Evolutionary conservation across 331 rosid species (phyloP).

Genomic region (Malus hybrid): DNA sequence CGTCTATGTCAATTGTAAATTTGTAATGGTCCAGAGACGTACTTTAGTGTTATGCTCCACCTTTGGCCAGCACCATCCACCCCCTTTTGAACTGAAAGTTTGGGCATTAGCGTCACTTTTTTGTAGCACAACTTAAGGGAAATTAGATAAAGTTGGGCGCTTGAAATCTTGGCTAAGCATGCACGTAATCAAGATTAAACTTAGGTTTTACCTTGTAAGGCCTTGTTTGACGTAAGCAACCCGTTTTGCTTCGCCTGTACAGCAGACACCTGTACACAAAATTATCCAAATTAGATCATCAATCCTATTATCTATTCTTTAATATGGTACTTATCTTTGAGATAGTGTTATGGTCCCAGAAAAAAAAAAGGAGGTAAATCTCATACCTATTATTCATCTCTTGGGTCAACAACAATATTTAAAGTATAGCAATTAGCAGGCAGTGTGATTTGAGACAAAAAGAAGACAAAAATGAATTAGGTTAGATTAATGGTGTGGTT

Average conservation of each 20-base stretch:
- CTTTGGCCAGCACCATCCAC: conserved; percentile 5
- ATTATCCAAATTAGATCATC: background rate
- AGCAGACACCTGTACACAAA: conserved; percentile 1
- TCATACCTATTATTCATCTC: background rate
- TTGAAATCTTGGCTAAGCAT: background rate
- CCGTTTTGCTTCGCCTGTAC: background rate
- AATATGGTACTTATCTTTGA: conserved; percentile 1
- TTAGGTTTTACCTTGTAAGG: background rate
- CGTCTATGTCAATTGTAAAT: background rate
- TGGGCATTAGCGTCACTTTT: background rate
- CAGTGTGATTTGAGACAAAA: background rate
- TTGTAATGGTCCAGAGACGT: background rate
- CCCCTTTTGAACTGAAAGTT: background rate
- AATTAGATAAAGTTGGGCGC: background rate
- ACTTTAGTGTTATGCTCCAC: background rate
- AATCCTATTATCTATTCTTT: background rate
- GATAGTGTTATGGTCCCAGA: no score
- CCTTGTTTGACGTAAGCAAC: background rate
- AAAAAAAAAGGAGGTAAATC: background rate
- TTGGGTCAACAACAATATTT: conserved; percentile 5
- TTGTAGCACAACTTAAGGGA: background rate
- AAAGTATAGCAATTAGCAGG: background rate
- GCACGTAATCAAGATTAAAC: background rate
- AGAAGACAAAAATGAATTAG: conserved; percentile 2
- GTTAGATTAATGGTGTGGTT: conserved; percentile 17